Base-by-base conservation (phyloP, 2,329 filamentous ascomycete species). In the Cordyceps pruinosa region DNA sequence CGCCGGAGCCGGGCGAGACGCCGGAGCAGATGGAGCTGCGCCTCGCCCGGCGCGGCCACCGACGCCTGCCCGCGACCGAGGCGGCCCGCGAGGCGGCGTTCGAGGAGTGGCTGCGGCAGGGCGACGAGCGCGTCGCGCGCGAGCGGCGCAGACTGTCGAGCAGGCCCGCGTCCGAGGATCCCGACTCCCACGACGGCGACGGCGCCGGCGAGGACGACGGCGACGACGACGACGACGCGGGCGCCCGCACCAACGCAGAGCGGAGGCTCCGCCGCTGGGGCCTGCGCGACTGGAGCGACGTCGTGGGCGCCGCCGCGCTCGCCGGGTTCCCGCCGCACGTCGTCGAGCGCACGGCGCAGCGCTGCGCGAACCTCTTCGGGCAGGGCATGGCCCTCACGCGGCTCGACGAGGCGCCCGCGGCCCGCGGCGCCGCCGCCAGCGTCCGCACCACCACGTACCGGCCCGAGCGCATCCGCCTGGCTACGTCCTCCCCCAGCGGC, bases 281-380 rank as follows among this genome's bases (percentile, higher is more conserved):
- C 15, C 73, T 84, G 13, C 81, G 88, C 23, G 88, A 95, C 72
- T 97, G 93, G 93, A 88, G 85, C 62, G 89, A 96, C 62, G 81
- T 97, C 1, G 73, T 97, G 28, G 89, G 89, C 0, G 78, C 90
- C 1, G 93, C 93, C 3, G 81, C 89, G 0, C 73, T 95, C 50
- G 82, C 82, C 2, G 90, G 88, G 0, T 92, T 91, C 71, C 75
- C 87, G 1, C 70, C 77, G 0, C 70, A 74, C 1, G 87, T 85
- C 1, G 72, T 97, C 13, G 80, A 84, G 53, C 82, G 89, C 30
- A 82, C 90, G 0, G 81, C 87, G 2, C 78, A 85, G 65, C 81
- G 93, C 49, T 97, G 92, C 65, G 83, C 87, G 2, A 75, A 81
- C 46, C 74, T 96, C 0, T 96, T 97, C 64, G 81, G 79, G 0